Percentiles rank a stretch among this genome's conserved stretches.
Conservation (phyloP, 1,284 basidiomycete species). For the Irpex sp. region DNA sequence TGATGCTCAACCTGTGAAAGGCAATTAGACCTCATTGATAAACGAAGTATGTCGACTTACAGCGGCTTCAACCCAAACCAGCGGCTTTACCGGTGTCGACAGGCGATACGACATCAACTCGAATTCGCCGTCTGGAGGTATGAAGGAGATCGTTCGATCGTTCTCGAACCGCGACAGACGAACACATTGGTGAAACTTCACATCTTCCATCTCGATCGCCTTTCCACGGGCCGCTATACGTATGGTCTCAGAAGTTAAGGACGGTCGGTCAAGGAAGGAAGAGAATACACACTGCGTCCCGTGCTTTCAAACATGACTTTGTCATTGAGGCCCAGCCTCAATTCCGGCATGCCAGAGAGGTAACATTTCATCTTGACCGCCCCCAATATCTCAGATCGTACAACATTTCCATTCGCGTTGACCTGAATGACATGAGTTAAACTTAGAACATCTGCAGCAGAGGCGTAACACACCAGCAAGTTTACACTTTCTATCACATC, state of each 20-base stretch:
- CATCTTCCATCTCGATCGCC: conserved; percentile 99
- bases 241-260: neutral
- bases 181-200: conserved; percentile 99
- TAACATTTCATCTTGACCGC: conserved; percentile 99
- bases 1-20: conserved; percentile 68
- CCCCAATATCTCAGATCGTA: conserved; percentile 95
- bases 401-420: conserved; percentile 95
- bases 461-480: conserved; percentile 64
- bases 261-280: neutral
- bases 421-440: conserved; percentile 50
- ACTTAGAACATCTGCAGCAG: neutral
- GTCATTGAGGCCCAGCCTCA: conserved; percentile 95
- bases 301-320: conserved; percentile 99
- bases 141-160: conserved; percentile 98
- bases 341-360: conserved; percentile 97
- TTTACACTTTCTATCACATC: conserved; percentile 99
- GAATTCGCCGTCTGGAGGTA: conserved; percentile 98
- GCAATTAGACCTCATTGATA: neutral
- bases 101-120: conserved; percentile 98
- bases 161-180: conserved; percentile 99
- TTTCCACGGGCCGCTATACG: conserved; percentile 86
- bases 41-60: conserved; percentile 37
- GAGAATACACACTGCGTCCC: conserved; percentile 72
- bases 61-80: conserved; percentile 97
- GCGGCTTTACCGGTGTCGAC: conserved; percentile 94